Percentiles rank a stretch among this genome's conserved stretches.
These are phyloP conservation scores for Backusella psychrophila DNA, from an alignment of 192 early-diverging fungal genomes.

Conservation along the genomic window DNA sequence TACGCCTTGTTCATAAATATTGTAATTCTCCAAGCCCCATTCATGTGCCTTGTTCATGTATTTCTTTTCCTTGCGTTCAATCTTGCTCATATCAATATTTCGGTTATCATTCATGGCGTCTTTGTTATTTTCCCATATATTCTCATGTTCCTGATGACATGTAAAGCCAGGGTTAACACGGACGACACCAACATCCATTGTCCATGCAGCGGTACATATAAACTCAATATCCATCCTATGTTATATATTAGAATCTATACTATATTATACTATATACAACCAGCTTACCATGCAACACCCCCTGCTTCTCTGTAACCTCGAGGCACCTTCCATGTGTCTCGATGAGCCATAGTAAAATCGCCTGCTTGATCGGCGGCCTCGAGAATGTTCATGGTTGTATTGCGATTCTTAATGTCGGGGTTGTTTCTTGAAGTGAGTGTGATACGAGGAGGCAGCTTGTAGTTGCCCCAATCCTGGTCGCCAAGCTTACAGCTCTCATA, in stretches of 20 bases:
- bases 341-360: constrained; percentile 32
- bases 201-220: constrained; percentile 24
- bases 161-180: constrained; percentile 10
- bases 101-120: constrained; percentile 12
- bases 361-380: constrained; percentile 29
- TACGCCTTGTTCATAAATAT: constrained; percentile 20
- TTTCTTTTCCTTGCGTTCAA: constrained; percentile 5
- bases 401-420: constrained; percentile 12
- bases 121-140: not conserved
- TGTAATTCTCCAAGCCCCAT: constrained; percentile 22
- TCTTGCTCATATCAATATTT: constrained; percentile 15
- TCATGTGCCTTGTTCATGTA: constrained; percentile 21
- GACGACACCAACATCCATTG: constrained; percentile 16
- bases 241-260: not conserved
- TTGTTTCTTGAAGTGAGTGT: not conserved
- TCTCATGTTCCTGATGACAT: constrained; percentile 29
- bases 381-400: constrained; percentile 21
- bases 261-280: too few relatives aligned
- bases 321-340: constrained; percentile 25
- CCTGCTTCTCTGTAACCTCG: constrained; percentile 28
- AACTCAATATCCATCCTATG: constrained; percentile 29
- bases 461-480: not conserved
- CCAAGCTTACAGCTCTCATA: not conserved
- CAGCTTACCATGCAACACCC: constrained; percentile 14
- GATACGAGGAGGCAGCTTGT: not conserved